A percentile compares a stretch with the other conserved stretches of the same genome.
Conservation (phyloP, 2,329 filamentous ascomycete genomes). For the Penicillium sp. region DNA sequence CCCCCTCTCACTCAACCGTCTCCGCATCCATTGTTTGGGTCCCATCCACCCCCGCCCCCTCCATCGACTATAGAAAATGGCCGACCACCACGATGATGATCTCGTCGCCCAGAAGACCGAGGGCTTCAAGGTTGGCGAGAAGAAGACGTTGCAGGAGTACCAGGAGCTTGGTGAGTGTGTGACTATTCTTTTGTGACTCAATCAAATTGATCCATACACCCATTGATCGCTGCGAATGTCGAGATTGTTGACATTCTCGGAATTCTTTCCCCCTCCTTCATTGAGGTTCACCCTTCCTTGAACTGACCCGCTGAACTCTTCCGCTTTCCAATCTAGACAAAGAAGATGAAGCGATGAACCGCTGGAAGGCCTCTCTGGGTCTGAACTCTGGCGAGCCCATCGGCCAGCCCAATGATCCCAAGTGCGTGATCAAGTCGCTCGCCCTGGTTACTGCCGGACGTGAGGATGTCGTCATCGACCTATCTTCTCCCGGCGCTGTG, state of each 20-base stretch:
- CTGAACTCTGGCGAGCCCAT: slow-evolving; percentile 66
- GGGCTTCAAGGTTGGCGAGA: slow-evolving; percentile 97
- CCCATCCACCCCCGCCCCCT: slow-evolving; percentile 10
- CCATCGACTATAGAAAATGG: slow-evolving; percentile 48
- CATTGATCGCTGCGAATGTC: no score
- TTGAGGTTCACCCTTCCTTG: neutral
- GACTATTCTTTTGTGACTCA: neutral
- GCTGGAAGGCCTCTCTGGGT: slow-evolving; percentile 95
- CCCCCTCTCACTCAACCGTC: neutral
- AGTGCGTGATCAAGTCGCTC: slow-evolving; percentile 88
- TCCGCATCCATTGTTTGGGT: slow-evolving; percentile 6
- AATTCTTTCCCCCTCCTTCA: neutral
- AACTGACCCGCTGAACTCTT: slow-evolving; percentile 15
- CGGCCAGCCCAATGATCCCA: slow-evolving; percentile 72
- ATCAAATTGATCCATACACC: neutral
- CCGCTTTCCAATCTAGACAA: slow-evolving; percentile 44
- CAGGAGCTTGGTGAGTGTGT: slow-evolving; percentile 74
- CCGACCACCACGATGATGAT: slow-evolving; percentile 69
- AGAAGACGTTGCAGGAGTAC: slow-evolving; percentile 96
- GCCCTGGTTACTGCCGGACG: slow-evolving; percentile 81
- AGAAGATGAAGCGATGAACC: slow-evolving; percentile 87
- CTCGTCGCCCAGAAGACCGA: slow-evolving; percentile 80
- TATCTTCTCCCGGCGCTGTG: slow-evolving; percentile 67
- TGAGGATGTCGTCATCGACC: slow-evolving; percentile 79
- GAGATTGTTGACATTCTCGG: neutral